These are phyloP conservation scores for Phyllosticta paracitricarpa DNA, from an alignment of 2,329 filamentous ascomycete species.

Conservation along the genomic window DNA sequence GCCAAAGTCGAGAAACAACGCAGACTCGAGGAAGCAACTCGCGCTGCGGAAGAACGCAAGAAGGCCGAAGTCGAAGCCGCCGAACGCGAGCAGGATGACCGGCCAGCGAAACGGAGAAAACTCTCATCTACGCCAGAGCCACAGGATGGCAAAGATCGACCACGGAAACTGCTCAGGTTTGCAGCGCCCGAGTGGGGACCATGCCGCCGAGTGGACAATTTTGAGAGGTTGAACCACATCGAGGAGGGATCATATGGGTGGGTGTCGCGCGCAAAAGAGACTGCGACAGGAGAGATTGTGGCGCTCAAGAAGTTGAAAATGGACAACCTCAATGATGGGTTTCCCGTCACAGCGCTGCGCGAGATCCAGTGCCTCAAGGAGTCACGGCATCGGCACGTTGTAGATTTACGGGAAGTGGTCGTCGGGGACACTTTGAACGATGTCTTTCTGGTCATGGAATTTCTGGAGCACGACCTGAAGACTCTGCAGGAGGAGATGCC, in stretches of 20 bases:
- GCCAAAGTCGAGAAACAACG: conserved; percentile 73
- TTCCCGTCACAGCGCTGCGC: conserved; percentile 83
- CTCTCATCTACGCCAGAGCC: conserved; percentile 42
- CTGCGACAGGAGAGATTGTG: conserved; percentile 66
- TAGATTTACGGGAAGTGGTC: conserved; percentile 73
- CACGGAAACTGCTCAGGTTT: conserved; percentile 60
- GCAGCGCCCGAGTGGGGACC: conserved; percentile 57
- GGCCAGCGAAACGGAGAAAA: conserved; percentile 51
- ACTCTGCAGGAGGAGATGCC: conserved; percentile 88
- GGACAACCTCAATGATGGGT: conserved; percentile 66
- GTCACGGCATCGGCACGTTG: conserved; percentile 72
- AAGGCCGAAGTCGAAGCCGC: conserved; percentile 21
- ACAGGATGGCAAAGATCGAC: conserved; percentile 20
- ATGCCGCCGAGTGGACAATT: conserved; percentile 73
- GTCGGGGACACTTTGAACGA: conserved; percentile 56
- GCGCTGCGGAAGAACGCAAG: conserved; percentile 17
- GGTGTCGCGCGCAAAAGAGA: conserved; percentile 75
- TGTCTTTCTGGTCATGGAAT: conserved; percentile 93
- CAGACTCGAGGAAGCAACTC: conserved; percentile 45
- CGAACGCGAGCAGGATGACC: conserved; percentile 13
- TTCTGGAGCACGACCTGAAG: conserved; percentile 94
- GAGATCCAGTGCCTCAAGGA: conserved; percentile 88
- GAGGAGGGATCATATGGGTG: conserved; percentile 95
- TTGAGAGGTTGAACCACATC: conserved; percentile 89
- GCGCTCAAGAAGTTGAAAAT: conserved; percentile 92